Percentiles rank a stretch among this genome's conserved stretches.
Conservation (phyloP, 805 yeast genomes). For the Metschnikowia similis region DNA sequence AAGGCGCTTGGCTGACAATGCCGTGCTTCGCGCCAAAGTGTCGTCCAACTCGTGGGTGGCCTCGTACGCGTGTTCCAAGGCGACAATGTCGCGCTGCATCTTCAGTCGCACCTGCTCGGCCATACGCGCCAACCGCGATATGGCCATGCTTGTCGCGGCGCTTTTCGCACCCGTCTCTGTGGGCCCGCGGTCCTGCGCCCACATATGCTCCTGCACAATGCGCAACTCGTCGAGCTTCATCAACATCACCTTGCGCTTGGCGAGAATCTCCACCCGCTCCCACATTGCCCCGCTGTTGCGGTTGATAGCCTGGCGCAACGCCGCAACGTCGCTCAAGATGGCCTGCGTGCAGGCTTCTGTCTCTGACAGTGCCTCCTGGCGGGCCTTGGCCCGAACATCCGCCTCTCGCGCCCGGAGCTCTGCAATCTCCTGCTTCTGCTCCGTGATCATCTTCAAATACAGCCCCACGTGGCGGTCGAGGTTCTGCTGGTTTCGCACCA, state of each 20-base stretch:
- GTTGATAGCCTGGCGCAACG: conserved; percentile 37
- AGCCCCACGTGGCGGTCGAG: conserved; percentile 82
- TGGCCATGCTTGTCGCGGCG: background rate
- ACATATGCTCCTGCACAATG: background rate
- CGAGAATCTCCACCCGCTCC: conserved; percentile 39
- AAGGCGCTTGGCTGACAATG: conserved; percentile 43
- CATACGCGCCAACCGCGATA: background rate
- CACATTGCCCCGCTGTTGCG: conserved; percentile 44
- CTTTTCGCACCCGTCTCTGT: background rate
- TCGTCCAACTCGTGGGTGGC: conserved; percentile 50
- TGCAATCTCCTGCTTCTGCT: conserved; percentile 70
- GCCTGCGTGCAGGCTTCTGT: conserved; percentile 37
- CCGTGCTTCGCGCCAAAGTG: conserved; percentile 43
- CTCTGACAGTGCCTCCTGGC: conserved; percentile 25
- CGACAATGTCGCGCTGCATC: conserved; percentile 38
- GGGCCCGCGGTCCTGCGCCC: background rate
- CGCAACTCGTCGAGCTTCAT: conserved; percentile 9
- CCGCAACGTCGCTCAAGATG: conserved; percentile 40
- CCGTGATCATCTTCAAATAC: conserved; percentile 77
- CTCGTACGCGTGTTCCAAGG: conserved; percentile 48
- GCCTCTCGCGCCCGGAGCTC: conserved; percentile 57
- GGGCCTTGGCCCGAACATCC: conserved; percentile 36
- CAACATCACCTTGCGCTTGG: conserved; percentile 40
- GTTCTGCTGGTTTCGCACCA: conserved; percentile 67
- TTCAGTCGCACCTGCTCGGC: conserved; percentile 25